Evolutionary conservation across 192 early-diverging fungal species (phyloP).

Genomic region (Rhizoclosmatium globosum): DNA sequence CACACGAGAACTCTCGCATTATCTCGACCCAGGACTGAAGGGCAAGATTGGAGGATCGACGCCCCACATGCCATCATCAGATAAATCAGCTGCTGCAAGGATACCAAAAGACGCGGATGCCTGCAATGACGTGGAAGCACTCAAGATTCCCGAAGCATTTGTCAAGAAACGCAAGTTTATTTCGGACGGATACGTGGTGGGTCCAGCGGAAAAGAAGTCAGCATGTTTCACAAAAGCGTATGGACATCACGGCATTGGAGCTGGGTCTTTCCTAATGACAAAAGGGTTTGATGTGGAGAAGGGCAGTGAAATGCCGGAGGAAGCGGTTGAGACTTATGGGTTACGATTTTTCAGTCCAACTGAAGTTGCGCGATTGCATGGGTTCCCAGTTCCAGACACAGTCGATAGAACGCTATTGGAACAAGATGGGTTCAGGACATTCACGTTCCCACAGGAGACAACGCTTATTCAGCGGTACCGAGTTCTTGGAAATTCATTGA

Average conservation of each 20-base stretch:
- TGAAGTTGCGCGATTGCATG: slow-evolving; percentile 83
- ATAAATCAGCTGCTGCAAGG: background rate
- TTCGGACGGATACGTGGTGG: slow-evolving; percentile 48
- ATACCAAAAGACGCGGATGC: slow-evolving; percentile 29
- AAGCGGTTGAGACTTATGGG: slow-evolving; percentile 53
- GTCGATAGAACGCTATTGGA: slow-evolving; percentile 78
- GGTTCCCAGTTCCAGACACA: slow-evolving; percentile 78
- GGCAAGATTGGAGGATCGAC: slow-evolving; percentile 27
- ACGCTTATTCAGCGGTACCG: slow-evolving; percentile 80
- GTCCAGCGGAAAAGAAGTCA: slow-evolving; percentile 28
- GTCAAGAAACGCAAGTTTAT: slow-evolving; percentile 31
- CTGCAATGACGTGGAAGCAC: slow-evolving; percentile 37
- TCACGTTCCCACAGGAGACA: slow-evolving; percentile 70
- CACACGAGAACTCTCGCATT: background rate
- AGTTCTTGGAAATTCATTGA: slow-evolving; percentile 93
- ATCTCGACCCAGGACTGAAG: background rate
- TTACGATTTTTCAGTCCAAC: slow-evolving; percentile 84
- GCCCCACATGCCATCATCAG: slow-evolving; percentile 26
- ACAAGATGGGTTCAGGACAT: background rate
- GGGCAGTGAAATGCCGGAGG: slow-evolving; percentile 66
- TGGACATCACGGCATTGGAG: slow-evolving; percentile 76
- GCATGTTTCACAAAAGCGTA: slow-evolving; percentile 77
- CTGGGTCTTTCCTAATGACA: slow-evolving; percentile 83
- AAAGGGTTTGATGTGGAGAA: slow-evolving; percentile 70
- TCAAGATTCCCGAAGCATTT: slow-evolving; percentile 34